Conservation (phyloP, 1,284 basidiomycete genomes). For the Puccinia sorghi region DNA sequence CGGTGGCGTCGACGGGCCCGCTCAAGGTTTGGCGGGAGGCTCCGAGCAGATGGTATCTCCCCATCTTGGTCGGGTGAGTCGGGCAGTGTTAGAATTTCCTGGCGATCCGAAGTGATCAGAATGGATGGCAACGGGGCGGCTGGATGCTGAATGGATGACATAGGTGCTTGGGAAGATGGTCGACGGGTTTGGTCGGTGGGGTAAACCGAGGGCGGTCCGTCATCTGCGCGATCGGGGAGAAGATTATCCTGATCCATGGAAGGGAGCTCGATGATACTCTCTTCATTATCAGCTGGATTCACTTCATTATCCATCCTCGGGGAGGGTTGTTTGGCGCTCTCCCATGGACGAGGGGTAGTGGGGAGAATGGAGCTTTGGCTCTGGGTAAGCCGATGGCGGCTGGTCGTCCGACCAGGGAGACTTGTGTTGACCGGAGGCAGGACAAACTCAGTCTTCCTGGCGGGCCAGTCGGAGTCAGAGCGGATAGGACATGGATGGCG, state of each 20-base stretch:
- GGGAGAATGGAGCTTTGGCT: constrained; percentile 11
- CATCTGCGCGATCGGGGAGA: not conserved
- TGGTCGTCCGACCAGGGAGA: not conserved
- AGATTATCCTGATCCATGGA: not conserved
- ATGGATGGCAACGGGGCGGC: not conserved
- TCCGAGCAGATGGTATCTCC: too few relatives aligned
- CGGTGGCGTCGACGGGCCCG: not conserved
- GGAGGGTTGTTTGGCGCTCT: not conserved
- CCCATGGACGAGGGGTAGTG: not conserved
- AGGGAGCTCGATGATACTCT: constrained; percentile 4
- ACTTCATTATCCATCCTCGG: not conserved
- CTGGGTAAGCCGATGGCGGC: not conserved
- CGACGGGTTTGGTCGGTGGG: not conserved
- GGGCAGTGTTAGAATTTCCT: constrained; percentile 2
- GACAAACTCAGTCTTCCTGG: constrained; percentile 5
- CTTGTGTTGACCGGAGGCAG: not conserved
- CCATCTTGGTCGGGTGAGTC: not conserved
- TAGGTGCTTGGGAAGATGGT: not conserved
- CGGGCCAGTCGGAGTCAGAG: not conserved
- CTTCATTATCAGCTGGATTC: not conserved
- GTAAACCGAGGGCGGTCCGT: not conserved
- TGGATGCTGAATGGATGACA: not conserved
- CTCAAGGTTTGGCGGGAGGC: too few relatives aligned
- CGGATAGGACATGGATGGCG: not conserved
- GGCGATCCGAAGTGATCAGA: constrained; percentile 25